phyloP scores from a whole-genome alignment of 495 filamentous ascomycete species.

The Astrothelium subdiscretum region DNA sequence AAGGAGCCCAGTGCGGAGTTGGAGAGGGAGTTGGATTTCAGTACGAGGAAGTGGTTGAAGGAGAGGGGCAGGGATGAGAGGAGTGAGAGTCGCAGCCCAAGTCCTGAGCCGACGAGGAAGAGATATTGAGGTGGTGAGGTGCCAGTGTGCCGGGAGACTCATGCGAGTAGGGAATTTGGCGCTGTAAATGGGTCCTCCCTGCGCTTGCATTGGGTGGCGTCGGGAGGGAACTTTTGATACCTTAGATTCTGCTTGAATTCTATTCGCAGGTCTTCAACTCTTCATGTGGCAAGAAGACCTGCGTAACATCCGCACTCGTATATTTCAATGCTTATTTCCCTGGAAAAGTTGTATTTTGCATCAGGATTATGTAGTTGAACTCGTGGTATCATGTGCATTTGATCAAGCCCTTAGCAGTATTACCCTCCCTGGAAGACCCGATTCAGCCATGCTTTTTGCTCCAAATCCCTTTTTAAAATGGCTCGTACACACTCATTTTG shows the following conservation, averaged over 20 bases:
- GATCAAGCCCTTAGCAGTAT: background rate
- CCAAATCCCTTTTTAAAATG: too few relatives aligned
- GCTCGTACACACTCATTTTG: too few relatives aligned
- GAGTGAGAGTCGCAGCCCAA: conserved; percentile 47
- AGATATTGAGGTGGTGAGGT: conserved; percentile 21
- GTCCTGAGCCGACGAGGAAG: conserved; percentile 31
- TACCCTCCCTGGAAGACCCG: background rate
- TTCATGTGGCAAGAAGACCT: too few relatives aligned
- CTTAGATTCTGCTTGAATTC: background rate
- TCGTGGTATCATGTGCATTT: background rate
- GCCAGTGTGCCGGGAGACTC: too few relatives aligned
- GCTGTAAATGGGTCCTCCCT: background rate
- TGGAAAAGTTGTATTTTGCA: too few relatives aligned
- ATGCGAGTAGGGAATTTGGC: too few relatives aligned
- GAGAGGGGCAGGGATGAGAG: conserved; percentile 72
- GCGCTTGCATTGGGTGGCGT: background rate
- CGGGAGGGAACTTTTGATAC: background rate
- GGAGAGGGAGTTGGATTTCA: conserved; percentile 73
- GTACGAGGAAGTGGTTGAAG: conserved; percentile 94
- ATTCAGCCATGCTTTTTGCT: background rate
- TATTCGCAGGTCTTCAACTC: too few relatives aligned
- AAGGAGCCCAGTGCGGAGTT: conserved; percentile 85
- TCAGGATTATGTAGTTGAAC: conserved; percentile 1
- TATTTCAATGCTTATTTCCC: too few relatives aligned
- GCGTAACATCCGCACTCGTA: too few relatives aligned